Evolutionary conservation across 2,329 filamentous ascomycete species (phyloP), one percentile per base, ranked within the genome.

Genomic region (Colletotrichum liaoningense): DNA sequence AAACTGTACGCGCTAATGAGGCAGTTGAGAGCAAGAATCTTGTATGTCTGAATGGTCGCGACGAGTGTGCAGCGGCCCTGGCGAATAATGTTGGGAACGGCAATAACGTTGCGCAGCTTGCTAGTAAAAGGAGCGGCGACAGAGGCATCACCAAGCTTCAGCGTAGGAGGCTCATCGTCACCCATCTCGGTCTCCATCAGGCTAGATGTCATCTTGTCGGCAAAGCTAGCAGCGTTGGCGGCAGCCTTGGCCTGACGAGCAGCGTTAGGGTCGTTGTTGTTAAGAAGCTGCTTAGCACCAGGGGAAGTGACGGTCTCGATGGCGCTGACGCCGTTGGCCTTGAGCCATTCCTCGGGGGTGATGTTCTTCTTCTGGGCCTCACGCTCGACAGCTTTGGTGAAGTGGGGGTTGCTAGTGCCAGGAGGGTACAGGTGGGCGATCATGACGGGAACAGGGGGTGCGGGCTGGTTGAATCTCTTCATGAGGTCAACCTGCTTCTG

Each of bases 1-100:
- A 99, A 85, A 83, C 95, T 98, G 90, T 99, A 99, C 49, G 97
- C 97, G 78, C 94, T 98, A 81, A 99, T 99, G 78, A 99, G 88
- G 82, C 97, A 99, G 88, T 99, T 99, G 73, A 99, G 87, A 8
- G 97, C 97, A 64, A 99, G 90, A 79, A 99, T 99, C 89, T 98
- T 99, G 91, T 99, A 99, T 96, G 99, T 99, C 87, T 99, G 97
- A 76, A 99, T 98, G 0, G 97, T 99, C 38, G 97, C 97, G 67
- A 99, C 97, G 24, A 99, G 91, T 8, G 97, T 99, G 87, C 97
- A 99, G 75, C 97, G 94, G 71, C 97, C 97, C 86, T 99, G 97
- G 72, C 97, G 94, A 79, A 99, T 97, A 79, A 99, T 99, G 86
- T 99, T 99, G 65, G 97, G 96, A 72, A 99, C 95, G 49, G 97